phyloP scores from a whole-genome alignment of 2,329 filamentous ascomycete genomes.

The Rhynchosporium graminicola region DNA sequence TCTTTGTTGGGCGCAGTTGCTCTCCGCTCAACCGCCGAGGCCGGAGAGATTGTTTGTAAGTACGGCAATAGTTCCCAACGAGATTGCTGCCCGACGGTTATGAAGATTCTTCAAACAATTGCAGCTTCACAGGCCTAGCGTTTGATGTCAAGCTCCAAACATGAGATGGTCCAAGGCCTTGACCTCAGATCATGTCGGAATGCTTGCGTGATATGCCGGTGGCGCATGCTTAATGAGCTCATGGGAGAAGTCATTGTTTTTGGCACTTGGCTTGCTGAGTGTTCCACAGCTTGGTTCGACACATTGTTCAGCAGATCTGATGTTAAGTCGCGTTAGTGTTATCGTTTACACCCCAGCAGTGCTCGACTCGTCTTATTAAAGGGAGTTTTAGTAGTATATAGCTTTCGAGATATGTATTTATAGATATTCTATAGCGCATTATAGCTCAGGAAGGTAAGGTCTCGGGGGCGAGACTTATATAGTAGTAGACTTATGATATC shows the following conservation, averaged over 20 bases:
- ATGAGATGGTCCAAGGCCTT: not conserved
- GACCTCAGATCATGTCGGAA: not conserved
- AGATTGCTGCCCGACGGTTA: too few relatives aligned
- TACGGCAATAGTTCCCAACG: not conserved
- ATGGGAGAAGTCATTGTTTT: not conserved
- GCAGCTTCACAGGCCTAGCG: not conserved
- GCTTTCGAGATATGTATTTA: too few relatives aligned
- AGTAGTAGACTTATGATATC: too few relatives aligned
- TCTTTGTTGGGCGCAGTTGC: too few relatives aligned
- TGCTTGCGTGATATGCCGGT: not conserved
- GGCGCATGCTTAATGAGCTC: not conserved
- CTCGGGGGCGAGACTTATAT: too few relatives aligned
- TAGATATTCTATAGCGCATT: too few relatives aligned
- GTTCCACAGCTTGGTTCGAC: not conserved
- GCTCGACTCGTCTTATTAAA: too few relatives aligned
- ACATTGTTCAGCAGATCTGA: constrained; percentile 11
- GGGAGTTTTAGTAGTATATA: too few relatives aligned
- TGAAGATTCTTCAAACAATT: not conserved
- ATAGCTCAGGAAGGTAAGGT: too few relatives aligned
- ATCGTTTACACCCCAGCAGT: not conserved
- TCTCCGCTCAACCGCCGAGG: too few relatives aligned
- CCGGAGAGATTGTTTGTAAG: too few relatives aligned
- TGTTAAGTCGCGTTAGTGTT: constrained; percentile 2
- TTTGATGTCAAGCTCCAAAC: constrained; percentile 6
- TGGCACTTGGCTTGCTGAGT: not conserved